Conservation (phyloP, 345 rosid genomes). For the Eucalyptus victrix region DNA sequence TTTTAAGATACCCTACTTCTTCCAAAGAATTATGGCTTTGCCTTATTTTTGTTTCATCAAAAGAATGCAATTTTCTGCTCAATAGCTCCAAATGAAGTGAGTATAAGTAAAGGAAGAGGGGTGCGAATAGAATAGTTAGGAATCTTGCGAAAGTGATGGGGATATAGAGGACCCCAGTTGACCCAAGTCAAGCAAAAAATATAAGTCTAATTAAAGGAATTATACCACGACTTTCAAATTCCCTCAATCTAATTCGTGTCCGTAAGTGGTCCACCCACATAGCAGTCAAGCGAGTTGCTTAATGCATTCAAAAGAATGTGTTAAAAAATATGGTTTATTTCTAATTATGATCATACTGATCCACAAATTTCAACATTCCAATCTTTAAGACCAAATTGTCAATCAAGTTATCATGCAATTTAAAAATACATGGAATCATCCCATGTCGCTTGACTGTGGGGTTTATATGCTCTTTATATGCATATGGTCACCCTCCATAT, state of each 20-base stretch:
- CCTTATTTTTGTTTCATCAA: too few relatives aligned
- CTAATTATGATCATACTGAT: background rate
- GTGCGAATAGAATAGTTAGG: background rate
- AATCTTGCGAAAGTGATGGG: background rate
- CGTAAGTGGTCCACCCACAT: background rate
- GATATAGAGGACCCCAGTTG: background rate
- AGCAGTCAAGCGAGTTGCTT: background rate
- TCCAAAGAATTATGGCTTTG: too few relatives aligned
- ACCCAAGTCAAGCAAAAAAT: background rate
- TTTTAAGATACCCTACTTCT: too few relatives aligned
- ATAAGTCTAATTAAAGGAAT: background rate
- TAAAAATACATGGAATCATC: too few relatives aligned
- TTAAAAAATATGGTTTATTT: background rate
- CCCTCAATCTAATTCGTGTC: background rate
- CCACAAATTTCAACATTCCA: fast-evolving
- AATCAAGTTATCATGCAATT: fast-evolving
- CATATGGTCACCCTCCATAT: fast-evolving
- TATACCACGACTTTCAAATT: background rate
- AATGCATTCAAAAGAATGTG: background rate
- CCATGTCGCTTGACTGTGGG: fast-evolving
- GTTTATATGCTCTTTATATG: too few relatives aligned
- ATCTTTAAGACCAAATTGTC: fast-evolving
- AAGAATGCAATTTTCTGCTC: too few relatives aligned
- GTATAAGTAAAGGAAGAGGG: background rate
- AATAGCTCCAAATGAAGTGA: background rate